These are phyloP conservation scores for Fraxinus greggii DNA, from an alignment of 305 asterid species.

Conservation along the genomic window DNA sequence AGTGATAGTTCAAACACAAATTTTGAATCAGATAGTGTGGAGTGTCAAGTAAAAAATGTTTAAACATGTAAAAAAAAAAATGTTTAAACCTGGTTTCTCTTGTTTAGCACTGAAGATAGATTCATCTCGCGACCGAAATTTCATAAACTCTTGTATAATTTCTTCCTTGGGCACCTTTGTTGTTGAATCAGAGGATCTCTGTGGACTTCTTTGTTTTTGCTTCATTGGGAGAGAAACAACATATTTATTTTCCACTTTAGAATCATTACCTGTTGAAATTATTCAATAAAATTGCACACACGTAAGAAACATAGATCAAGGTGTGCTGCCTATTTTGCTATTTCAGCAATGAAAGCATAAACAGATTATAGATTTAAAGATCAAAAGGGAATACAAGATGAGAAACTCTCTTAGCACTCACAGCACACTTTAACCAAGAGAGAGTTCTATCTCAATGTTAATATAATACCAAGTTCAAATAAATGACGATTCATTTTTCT, in stretches of 20 bases:
- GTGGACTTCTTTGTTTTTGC: conserved; percentile 27
- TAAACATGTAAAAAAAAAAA: neutral
- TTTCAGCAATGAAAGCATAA: neutral
- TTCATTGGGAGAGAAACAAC: conserved; percentile 22
- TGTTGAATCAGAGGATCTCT: conserved; percentile 26
- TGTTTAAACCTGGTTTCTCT: conserved; percentile 44
- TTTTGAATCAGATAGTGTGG: neutral
- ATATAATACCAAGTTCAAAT: neutral
- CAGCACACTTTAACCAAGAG: neutral
- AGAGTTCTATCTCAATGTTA: neutral
- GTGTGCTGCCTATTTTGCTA: neutral
- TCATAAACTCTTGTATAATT: neutral
- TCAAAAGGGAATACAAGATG: neutral
- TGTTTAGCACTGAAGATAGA: conserved; percentile 26
- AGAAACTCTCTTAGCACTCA: neutral
- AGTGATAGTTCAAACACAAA: neutral
- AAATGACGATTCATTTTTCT: neutral
- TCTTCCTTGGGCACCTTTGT: neutral
- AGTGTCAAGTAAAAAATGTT: neutral
- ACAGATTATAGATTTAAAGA: neutral
- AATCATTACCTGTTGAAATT: conserved; percentile 26
- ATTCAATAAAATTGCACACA: conserved; percentile 5
- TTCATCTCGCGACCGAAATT: conserved; percentile 26
- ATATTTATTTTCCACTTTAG: conserved; percentile 28
- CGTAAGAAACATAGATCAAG: neutral